Percentiles rank a stretch among this genome's conserved stretches.
Evolutionary conservation across 768 basidiomycete species (phyloP).

Genomic region (Dictyophora rubrovolvata): DNA sequence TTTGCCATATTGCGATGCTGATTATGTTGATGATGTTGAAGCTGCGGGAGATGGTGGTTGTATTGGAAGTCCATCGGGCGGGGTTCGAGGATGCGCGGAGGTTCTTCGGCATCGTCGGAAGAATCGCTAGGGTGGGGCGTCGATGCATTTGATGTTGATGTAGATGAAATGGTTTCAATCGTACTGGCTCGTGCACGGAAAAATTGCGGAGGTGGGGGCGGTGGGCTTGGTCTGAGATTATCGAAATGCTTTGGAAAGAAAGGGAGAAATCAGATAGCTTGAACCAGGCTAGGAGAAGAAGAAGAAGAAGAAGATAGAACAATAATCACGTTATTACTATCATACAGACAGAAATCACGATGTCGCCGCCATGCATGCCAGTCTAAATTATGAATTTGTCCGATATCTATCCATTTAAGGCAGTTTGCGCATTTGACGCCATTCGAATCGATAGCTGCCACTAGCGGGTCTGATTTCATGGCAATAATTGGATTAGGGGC

Average conservation of each 20-base stretch:
- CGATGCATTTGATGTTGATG: conserved; percentile 2
- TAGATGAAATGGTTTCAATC: background rate
- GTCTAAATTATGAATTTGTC: background rate
- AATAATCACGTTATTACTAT: background rate
- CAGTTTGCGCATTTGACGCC: conserved; percentile 5
- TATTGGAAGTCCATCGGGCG: background rate
- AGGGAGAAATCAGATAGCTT: too few relatives aligned
- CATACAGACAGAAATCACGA: background rate
- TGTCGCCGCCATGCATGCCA: conserved; percentile 1
- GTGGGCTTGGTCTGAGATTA: background rate
- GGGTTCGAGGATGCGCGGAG: background rate
- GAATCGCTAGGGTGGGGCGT: background rate
- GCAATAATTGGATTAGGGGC: background rate
- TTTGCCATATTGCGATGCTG: background rate
- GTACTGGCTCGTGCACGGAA: conserved; percentile 4
- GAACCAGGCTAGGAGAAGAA: background rate
- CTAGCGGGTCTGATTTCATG: conserved; percentile 1
- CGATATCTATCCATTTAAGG: conserved; percentile 4
- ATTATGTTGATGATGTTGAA: background rate
- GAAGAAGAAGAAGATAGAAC: background rate
- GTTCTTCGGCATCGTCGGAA: conserved; percentile 1
- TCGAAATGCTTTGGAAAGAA: background rate
- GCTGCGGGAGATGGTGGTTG: background rate
- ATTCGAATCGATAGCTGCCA: background rate
- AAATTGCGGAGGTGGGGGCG: conserved; percentile 1